Evolutionary conservation across 2,329 filamentous ascomycete genomes (phyloP).

Genomic region (Pseudogymnoascus sp.): DNA sequence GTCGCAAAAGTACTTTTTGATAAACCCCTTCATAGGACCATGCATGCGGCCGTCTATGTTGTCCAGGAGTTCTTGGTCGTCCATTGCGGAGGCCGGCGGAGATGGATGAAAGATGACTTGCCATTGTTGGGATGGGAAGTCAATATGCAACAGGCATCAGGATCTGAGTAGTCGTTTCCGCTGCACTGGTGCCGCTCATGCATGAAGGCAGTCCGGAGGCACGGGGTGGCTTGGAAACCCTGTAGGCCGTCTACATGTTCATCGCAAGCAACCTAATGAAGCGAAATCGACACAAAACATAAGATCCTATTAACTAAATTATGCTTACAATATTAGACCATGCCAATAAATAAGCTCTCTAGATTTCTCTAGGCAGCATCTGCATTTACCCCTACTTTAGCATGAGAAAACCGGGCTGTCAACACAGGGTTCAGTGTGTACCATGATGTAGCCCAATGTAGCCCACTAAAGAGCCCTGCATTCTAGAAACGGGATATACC

Average conservation of each 20-base stretch:
- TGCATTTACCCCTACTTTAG: neutral
- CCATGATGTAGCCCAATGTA: neutral
- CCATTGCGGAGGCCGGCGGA: neutral
- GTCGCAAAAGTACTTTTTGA: constrained; percentile 18
- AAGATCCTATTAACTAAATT: no score
- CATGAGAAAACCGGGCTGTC: neutral
- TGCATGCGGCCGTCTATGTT: constrained; percentile 22
- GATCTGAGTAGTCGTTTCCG: neutral
- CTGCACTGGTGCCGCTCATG: neutral
- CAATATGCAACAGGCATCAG: neutral
- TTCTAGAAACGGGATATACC: neutral
- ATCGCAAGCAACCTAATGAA: neutral
- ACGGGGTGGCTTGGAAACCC: neutral
- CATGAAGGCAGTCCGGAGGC: neutral
- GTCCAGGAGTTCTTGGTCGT: constrained; percentile 16
- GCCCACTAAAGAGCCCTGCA: neutral
- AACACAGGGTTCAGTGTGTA: neutral
- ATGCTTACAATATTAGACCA: neutral
- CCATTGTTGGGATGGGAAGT: neutral
- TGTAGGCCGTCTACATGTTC: neutral
- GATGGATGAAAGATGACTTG: neutral
- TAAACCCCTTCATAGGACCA: constrained; percentile 20
- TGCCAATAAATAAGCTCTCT: neutral
- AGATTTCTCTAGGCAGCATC: neutral
- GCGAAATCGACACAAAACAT: no score